These are phyloP conservation scores for Plicaturopsis crispa DNA, from an alignment of 768 basidiomycete genomes.

Conservation along the genomic window DNA sequence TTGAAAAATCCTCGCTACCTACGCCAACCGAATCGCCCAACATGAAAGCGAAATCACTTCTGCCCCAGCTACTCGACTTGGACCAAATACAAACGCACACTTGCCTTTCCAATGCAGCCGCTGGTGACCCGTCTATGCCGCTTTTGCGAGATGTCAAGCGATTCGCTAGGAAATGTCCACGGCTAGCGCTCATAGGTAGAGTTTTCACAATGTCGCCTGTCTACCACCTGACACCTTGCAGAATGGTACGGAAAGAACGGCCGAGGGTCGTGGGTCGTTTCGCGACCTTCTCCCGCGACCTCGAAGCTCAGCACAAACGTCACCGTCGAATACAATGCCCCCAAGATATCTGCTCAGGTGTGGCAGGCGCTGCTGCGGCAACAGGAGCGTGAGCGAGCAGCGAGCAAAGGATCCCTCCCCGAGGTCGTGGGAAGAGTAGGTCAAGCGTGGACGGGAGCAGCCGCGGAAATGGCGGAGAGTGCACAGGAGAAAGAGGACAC, in stretches of 20 bases:
- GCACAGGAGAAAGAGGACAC: conserved; percentile 13
- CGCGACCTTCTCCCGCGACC: conserved; percentile 13
- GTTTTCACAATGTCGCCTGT: not conserved
- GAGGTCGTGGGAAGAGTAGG: conserved; percentile 17
- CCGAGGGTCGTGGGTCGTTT: conserved; percentile 23
- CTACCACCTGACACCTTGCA: conserved; percentile 3
- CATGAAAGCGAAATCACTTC: conserved; percentile 18
- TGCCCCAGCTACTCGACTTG: conserved; percentile 17
- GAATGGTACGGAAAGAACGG: conserved; percentile 29
- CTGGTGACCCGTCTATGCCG: conserved; percentile 26
- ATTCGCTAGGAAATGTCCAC: conserved; percentile 27
- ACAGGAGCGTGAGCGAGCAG: conserved; percentile 10
- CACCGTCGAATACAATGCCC: conserved; percentile 22
- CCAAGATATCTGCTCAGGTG: conserved; percentile 12
- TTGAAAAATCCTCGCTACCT: conserved; percentile 13
- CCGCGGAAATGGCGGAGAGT: conserved; percentile 19
- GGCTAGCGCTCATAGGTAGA: conserved; percentile 22
- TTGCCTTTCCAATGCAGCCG: conserved; percentile 11
- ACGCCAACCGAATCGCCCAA: conserved; percentile 25
- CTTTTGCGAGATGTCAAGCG: conserved; percentile 28
- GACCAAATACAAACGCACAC: conserved; percentile 19
- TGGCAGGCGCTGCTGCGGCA: conserved; percentile 15
- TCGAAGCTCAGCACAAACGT: conserved; percentile 22
- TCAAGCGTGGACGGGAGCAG: conserved; percentile 20
- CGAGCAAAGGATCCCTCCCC: conserved; percentile 12